A percentile compares a stretch with the other conserved stretches of the same genome.
Evolutionary conservation across 257 asterid genomes (phyloP).

Genomic region (Fraxinus excelsior): DNA sequence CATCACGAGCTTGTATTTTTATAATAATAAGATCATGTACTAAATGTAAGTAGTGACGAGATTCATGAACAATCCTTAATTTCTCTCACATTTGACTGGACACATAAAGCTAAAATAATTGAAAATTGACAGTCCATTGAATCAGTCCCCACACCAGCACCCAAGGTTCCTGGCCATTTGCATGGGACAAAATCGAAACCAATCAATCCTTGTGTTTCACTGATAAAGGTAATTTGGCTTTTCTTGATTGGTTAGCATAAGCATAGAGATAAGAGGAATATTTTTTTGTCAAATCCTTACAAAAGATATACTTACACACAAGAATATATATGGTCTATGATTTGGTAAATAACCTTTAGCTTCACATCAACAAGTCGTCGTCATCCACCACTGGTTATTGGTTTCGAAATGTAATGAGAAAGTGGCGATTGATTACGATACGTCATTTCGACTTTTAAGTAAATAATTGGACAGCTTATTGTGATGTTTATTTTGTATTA

Average conservation of each 20-base stretch:
- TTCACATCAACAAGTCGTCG: no score
- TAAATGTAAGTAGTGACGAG: no score
- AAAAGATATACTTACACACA: background rate
- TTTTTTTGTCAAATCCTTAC: background rate
- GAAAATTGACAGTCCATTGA: background rate
- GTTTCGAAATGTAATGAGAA: no score
- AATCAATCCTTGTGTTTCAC: constrained; percentile 4
- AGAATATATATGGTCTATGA: background rate
- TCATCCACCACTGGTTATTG: no score
- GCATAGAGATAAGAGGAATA: background rate
- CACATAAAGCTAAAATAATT: background rate
- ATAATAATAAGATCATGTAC: no score
- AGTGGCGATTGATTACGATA: no score
- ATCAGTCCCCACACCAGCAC: background rate
- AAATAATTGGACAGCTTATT: no score
- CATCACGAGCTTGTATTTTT: no score
- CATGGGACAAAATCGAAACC: no score
- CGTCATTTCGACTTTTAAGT: no score
- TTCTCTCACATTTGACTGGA: background rate
- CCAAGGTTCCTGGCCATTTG: constrained; percentile 1
- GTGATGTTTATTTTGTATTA: no score
- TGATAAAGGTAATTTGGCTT: background rate
- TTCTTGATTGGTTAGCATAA: background rate
- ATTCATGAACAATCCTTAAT: background rate
- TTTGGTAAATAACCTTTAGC: no score